Evolutionary conservation across 75 land plant genomes (phyloP), one percentile per base, ranked within the genome.

Genomic region (Adiantum capillusveneris): DNA sequence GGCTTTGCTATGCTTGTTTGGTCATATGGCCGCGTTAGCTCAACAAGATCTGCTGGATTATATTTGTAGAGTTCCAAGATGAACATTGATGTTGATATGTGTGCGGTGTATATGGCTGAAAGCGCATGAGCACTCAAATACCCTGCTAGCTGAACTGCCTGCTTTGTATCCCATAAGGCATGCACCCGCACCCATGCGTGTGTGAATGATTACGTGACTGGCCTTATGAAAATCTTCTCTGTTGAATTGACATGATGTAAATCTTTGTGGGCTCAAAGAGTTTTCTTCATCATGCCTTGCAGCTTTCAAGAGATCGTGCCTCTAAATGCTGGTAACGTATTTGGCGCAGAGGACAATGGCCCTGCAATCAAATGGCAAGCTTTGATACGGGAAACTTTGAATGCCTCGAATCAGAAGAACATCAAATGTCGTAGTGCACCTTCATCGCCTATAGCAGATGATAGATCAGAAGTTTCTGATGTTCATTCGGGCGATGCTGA

Each of bases 281-380:
- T 2, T 46, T n/a, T 46, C 50, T 21, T 2, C 5, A 14, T 46
- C 14, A 18, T 46, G 51, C 28, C 5, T 24, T 71, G 29, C 79
- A 93, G 98, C 44, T 63, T 89, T 42, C 98, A 93, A 59, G 98
- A 93, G 63, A 75, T 93, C 63, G 96, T 93, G 26, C 98, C 98
- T 51, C 67, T 93, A 59, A 89, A 86, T 75, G 93, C 96, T 58
- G 89, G 95, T n/a, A 93, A 93, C 49, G 75, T 93, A 2, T 68
- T 93, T 58, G 90, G 98, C 55, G 85, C 90, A 37, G 96, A 89
- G 64, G 87, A 93, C 60, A 75, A 53, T 26, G 82, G 85, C 5
- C 87, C 83, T 26, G 85, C 76, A 60, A 46, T 63, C 31, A 81
- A 48, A 66, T 93, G 98, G 98, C 96, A 93, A 66, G 25, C 62